Evolutionary conservation across 164 flowering plant species (phyloP).

Genomic region (Akebia trifoliata): DNA sequence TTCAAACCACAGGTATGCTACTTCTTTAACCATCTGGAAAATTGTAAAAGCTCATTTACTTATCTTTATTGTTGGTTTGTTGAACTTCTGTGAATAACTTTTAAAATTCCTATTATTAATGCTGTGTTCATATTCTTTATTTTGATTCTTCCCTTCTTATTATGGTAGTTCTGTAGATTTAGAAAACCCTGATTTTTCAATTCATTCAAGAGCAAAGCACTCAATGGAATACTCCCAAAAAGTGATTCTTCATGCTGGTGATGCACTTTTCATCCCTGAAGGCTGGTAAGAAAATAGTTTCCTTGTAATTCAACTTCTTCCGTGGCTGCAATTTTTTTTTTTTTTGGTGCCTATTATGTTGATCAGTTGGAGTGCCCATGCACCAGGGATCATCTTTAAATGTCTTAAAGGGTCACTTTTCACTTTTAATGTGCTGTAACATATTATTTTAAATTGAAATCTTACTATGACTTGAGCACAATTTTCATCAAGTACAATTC

Average conservation of each 20-base stretch:
- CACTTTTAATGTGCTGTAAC: too few species aligned
- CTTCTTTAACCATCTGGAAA: not conserved
- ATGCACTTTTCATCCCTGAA: conserved; percentile 96
- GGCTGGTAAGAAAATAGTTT: conserved; percentile 67
- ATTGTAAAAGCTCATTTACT: conserved; percentile 1
- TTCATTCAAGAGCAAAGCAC: conserved; percentile 69
- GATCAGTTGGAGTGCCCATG: too few species aligned
- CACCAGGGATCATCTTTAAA: too few species aligned
- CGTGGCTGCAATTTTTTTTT: too few species aligned
- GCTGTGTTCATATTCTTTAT: conserved; percentile 2
- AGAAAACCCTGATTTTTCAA: conserved; percentile 56
- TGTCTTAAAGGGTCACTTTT: too few species aligned
- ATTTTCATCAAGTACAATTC: too few species aligned
- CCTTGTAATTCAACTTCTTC: too few species aligned
- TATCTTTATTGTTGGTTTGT: too few species aligned
- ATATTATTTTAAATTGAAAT: too few species aligned
- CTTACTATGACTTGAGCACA: too few species aligned
- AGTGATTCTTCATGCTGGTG: conserved; percentile 78
- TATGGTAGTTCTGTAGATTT: conserved; percentile 65
- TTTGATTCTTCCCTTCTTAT: conserved; percentile 4
- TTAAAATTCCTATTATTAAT: conserved; percentile 7
- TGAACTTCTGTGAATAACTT: too few species aligned
- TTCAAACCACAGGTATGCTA: conserved; percentile 88
- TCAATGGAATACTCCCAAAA: conserved; percentile 54
- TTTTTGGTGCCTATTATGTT: too few species aligned